These are phyloP conservation scores for Sisymbrium altissimum DNA, from an alignment of 345 rosid genomes.

Conservation along the genomic window DNA sequence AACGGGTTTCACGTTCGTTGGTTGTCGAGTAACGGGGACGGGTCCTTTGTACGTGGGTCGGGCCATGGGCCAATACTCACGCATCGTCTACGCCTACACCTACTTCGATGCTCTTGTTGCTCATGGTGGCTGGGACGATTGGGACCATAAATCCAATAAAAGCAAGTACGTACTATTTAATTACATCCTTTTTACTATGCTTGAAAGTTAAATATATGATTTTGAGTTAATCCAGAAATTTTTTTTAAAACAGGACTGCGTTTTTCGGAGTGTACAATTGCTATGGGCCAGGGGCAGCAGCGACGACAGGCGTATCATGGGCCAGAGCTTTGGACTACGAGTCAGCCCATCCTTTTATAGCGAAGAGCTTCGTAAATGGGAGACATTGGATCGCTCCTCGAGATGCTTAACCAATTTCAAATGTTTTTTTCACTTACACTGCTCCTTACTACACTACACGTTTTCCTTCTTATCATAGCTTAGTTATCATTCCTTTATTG, in stretches of 20 bases:
- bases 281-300: conserved; percentile 82
- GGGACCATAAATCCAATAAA: conserved; percentile 88
- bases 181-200: neutral
- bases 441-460: neutral
- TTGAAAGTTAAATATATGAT: neutral
- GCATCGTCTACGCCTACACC: conserved; percentile 84
- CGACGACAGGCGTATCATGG: conserved; percentile 79
- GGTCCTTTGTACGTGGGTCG: conserved; percentile 87
- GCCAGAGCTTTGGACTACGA: conserved; percentile 80
- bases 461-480: neutral
- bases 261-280: conserved; percentile 92
- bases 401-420: conserved; percentile 48
- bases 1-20: conserved; percentile 78
- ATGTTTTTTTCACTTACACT: neutral
- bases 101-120: conserved; percentile 86
- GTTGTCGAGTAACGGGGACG: conserved; percentile 76
- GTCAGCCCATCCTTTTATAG: conserved; percentile 74
- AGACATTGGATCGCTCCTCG: conserved; percentile 84
- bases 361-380: conserved; percentile 90
- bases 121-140: conserved; percentile 97
- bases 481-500: neutral
- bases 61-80: conserved; percentile 96
- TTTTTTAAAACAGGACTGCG: conserved; percentile 50
- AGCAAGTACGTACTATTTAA: conserved; percentile 53
- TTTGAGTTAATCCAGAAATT: neutral